Evolutionary conservation across 352 stramenopile genomes (phyloP).

Genomic region (Pythium vanterpoolii): DNA sequence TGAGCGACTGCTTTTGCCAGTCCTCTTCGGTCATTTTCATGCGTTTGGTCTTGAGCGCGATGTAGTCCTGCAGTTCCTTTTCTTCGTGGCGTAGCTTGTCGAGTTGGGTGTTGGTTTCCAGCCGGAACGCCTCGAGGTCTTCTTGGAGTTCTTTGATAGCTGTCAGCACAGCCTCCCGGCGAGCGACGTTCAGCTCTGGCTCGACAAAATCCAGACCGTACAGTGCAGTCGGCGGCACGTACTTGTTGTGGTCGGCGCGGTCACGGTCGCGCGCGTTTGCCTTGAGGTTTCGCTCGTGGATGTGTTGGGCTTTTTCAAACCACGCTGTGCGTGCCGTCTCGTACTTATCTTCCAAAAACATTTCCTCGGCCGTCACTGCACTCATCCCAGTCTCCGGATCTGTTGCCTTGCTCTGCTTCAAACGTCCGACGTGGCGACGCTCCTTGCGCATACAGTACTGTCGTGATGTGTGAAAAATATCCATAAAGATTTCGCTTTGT

Average conservation of each 20-base stretch:
- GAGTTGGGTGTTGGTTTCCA: constrained; percentile 63
- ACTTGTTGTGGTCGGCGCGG: constrained; percentile 36
- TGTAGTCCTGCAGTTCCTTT: constrained; percentile 68
- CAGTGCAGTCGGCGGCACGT: constrained; percentile 32
- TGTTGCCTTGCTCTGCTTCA: constrained; percentile 22
- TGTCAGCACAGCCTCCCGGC: constrained; percentile 52
- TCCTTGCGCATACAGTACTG: constrained; percentile 79
- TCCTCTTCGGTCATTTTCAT: constrained; percentile 77
- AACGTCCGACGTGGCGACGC: constrained; percentile 37
- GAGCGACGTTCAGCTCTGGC: constrained; percentile 57
- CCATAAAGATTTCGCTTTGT: constrained; percentile 60
- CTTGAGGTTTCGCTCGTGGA: constrained; percentile 43
- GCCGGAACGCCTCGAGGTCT: constrained; percentile 54
- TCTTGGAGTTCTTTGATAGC: constrained; percentile 43
- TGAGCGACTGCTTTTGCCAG: constrained; percentile 80
- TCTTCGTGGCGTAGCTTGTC: constrained; percentile 57
- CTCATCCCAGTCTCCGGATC: constrained; percentile 22
- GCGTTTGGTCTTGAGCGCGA: constrained; percentile 69
- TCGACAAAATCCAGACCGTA: constrained; percentile 68
- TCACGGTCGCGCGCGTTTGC: constrained; percentile 24
- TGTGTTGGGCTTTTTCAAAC: constrained; percentile 30
- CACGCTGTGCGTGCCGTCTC: constrained; percentile 44
- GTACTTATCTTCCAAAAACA: constrained; percentile 67
- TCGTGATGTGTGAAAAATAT: constrained; percentile 66
- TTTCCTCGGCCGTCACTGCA: constrained; percentile 41